These are phyloP conservation scores for Hordeum marinum DNA, from an alignment of 176 grass and related monocot species.

Conservation along the genomic window DNA sequence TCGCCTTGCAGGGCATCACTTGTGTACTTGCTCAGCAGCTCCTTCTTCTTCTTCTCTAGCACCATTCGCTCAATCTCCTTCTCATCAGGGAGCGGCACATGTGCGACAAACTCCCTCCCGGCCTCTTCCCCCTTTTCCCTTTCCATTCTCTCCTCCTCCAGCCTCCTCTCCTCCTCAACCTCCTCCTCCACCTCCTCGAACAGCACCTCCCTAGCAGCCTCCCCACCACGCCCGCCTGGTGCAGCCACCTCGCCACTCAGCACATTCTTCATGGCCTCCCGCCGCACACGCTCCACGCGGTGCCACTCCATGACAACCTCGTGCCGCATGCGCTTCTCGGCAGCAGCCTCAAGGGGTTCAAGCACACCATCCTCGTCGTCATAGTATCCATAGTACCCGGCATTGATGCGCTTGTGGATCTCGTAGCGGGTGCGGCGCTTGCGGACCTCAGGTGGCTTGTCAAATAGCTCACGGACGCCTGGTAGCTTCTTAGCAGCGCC, in stretches of 20 bases:
- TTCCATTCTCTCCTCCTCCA: constrained; percentile 58
- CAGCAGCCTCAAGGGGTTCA: constrained; percentile 65
- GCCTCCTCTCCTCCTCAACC: constrained; percentile 87
- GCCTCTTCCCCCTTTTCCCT: constrained; percentile 46
- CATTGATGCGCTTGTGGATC: constrained; percentile 92
- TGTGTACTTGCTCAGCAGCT: constrained; percentile 85
- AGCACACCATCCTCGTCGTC: constrained; percentile 96
- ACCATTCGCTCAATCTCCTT: constrained; percentile 97
- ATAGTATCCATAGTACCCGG: constrained; percentile 84
- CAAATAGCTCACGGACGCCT: constrained; percentile 86
- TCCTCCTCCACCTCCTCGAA: constrained; percentile 93
- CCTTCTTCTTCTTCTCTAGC: constrained; percentile 88
- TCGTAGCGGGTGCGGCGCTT: constrained; percentile 86
- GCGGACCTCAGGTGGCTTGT: constrained; percentile 79
- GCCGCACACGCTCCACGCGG: constrained; percentile 60
- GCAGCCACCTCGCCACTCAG: constrained; percentile 72
- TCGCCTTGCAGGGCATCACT: constrained; percentile 63
- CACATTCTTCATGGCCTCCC: constrained; percentile 82
- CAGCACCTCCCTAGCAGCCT: constrained; percentile 55
- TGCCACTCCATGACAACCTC: constrained; percentile 59
- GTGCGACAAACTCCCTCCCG: constrained; percentile 74
- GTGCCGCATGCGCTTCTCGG: constrained; percentile 64
- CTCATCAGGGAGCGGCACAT: constrained; percentile 83
- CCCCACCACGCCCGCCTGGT: constrained; percentile 35
- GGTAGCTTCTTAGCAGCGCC: constrained; percentile 96